Evolutionary conservation across 2,329 filamentous ascomycete genomes (phyloP).

Genomic region (Hymenotorrendiella dingleyae): DNA sequence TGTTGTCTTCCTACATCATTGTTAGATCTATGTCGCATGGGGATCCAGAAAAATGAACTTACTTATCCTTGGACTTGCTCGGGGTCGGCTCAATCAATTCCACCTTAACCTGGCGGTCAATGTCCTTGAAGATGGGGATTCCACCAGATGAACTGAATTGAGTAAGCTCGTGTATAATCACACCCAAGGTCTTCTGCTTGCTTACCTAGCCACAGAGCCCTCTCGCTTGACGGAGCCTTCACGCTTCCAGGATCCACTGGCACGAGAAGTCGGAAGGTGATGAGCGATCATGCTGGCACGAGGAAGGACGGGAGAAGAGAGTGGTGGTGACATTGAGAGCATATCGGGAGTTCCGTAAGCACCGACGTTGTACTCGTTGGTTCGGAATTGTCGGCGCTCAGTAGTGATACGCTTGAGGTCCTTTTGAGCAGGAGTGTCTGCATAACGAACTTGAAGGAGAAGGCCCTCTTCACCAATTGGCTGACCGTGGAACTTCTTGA

Average conservation of each 20-base stretch:
- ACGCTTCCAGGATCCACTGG: slow-evolving; percentile 31
- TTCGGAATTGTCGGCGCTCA: slow-evolving; percentile 89
- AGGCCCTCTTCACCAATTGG: slow-evolving; percentile 71
- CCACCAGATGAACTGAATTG: slow-evolving; percentile 17
- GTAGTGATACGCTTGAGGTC: slow-evolving; percentile 93
- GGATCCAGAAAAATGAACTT: slow-evolving; percentile 9
- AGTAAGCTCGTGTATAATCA: slow-evolving; percentile 2
- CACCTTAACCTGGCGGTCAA: slow-evolving; percentile 26
- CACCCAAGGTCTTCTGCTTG: not conserved
- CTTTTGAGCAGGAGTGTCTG: slow-evolving; percentile 94
- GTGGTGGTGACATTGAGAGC: slow-evolving; percentile 47
- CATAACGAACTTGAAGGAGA: slow-evolving; percentile 89
- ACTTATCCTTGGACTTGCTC: slow-evolving; percentile 24
- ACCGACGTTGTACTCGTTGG: slow-evolving; percentile 85
- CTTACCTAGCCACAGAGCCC: slow-evolving; percentile 20
- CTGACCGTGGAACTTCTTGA: slow-evolving; percentile 78
- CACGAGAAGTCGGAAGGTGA: slow-evolving; percentile 26
- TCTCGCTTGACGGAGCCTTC: slow-evolving; percentile 12
- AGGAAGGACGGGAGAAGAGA: slow-evolving; percentile 30
- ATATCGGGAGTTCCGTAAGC: slow-evolving; percentile 51
- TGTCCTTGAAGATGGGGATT: slow-evolving; percentile 28
- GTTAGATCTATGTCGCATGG: slow-evolving; percentile 10
- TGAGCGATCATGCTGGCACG: slow-evolving; percentile 28
- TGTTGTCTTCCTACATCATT: slow-evolving; percentile 9
- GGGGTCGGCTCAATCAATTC: slow-evolving; percentile 23